Conservation (phyloP, 2,329 filamentous ascomycete species). For the Apiospora kogelbergensis region DNA sequence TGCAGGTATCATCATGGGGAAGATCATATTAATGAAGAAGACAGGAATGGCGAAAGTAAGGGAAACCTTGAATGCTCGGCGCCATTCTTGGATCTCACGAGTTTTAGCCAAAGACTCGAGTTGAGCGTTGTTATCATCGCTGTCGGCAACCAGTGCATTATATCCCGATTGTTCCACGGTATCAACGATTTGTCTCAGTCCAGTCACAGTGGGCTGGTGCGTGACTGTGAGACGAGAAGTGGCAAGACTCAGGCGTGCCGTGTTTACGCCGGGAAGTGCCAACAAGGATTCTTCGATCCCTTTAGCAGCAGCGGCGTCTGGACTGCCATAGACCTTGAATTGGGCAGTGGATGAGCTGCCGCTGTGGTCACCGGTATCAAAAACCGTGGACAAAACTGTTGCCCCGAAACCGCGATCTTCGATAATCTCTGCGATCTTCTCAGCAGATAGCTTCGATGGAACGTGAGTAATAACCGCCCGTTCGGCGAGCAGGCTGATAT, state of each 20-base stretch:
- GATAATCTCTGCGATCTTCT: constrained; percentile 78
- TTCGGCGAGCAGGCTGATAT: constrained; percentile 91
- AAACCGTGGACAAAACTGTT: constrained; percentile 73
- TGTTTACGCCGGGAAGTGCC: constrained; percentile 68
- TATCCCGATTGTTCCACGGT: constrained; percentile 78
- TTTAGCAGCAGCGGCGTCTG: constrained; percentile 69
- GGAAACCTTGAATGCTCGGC: constrained; percentile 74
- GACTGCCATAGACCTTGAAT: constrained; percentile 81
- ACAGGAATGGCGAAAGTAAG: constrained; percentile 84
- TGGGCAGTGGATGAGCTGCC: constrained; percentile 63
- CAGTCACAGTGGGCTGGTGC: constrained; percentile 70
- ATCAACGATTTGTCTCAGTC: constrained; percentile 81
- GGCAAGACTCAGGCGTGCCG: constrained; percentile 71
- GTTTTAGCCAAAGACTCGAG: constrained; percentile 95
- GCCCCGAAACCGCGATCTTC: constrained; percentile 91
- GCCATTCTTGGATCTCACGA: constrained; percentile 93
- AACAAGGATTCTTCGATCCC: constrained; percentile 68
- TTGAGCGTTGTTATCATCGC: constrained; percentile 94
- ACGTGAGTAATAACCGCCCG: constrained; percentile 88
- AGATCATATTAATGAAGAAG: constrained; percentile 87
- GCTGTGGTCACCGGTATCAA: constrained; percentile 55
- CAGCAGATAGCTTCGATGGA: constrained; percentile 64
- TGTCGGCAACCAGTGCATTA: constrained; percentile 87
- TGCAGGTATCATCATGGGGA: constrained; percentile 79
- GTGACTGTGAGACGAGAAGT: constrained; percentile 73